phyloP scores from a whole-genome alignment of 495 filamentous ascomycete species.

The Penicillium longicatenatum region DNA sequence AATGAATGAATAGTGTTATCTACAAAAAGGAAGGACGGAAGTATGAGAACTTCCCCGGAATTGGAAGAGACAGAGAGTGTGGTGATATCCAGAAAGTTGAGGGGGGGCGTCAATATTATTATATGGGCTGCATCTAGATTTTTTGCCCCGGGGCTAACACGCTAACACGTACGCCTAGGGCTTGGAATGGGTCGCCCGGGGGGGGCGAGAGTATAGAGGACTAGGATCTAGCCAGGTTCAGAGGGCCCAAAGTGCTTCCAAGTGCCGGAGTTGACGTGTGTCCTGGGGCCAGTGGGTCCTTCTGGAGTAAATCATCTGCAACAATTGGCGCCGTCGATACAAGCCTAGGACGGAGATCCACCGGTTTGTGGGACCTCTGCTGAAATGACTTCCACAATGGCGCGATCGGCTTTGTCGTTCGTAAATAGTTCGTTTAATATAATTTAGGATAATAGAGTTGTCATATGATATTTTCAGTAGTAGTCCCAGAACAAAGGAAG shows the following conservation, averaged over 20 bases:
- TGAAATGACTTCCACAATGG: background rate
- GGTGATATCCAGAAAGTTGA: background rate
- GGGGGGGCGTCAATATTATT: background rate
- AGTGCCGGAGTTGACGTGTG: constrained; percentile 19
- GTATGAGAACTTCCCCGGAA: constrained; percentile 5
- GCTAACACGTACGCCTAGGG: constrained; percentile 1
- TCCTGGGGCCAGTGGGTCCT: constrained; percentile 12
- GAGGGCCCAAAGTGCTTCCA: background rate
- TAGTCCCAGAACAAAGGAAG: no score
- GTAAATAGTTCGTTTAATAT: background rate
- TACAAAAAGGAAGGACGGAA: constrained; percentile 6
- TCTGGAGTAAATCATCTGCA: background rate
- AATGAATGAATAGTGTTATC: constrained; percentile 4
- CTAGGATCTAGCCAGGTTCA: background rate
- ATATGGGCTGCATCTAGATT: constrained; percentile 2
- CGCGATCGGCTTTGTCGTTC: background rate
- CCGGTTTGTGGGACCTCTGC: constrained; percentile 11
- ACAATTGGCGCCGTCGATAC: constrained; percentile 3
- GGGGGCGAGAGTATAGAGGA: constrained; percentile 5
- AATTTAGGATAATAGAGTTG: background rate
- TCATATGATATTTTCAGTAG: no score
- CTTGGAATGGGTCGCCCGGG: constrained; percentile 1
- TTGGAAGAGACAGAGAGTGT: background rate
- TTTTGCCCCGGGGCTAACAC: background rate
- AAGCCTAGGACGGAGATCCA: constrained; percentile 5